A percentile compares a stretch with the other conserved stretches of the same genome.
Conservation (phyloP, 2,329 filamentous ascomycete genomes). For the Aureobasidium sp. region DNA sequence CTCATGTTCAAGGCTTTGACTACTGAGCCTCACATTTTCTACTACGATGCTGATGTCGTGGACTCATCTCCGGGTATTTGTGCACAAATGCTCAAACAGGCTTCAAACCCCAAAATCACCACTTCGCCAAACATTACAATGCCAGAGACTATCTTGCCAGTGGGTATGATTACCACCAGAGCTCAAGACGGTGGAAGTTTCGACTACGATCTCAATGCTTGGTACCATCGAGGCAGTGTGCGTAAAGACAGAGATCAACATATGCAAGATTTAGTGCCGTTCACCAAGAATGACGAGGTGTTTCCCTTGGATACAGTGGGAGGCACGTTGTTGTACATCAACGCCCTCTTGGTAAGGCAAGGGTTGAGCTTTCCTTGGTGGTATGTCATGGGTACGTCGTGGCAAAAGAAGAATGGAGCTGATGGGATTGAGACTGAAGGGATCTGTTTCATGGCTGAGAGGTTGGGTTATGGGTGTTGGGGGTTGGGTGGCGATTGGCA, state of each 20-base stretch:
- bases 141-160: background rate
- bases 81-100: slow-evolving; percentile 5
- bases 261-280: slow-evolving; percentile 26
- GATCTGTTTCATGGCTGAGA: slow-evolving; percentile 35
- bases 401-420: slow-evolving; percentile 36
- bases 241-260: background rate
- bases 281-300: slow-evolving; percentile 34
- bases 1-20: background rate
- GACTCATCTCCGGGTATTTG: background rate
- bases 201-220: slow-evolving; percentile 7
- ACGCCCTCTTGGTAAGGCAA: slow-evolving; percentile 35
- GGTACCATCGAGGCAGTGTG: background rate
- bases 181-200: background rate
- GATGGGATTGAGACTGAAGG: slow-evolving; percentile 44
- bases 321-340: slow-evolving; percentile 41
- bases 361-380: slow-evolving; percentile 40
- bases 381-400: slow-evolving; percentile 40
- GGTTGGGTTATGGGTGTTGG: background rate
- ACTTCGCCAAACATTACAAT: background rate
- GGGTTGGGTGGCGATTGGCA: slow-evolving; percentile 4
- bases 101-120: background rate
- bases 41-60: background rate
- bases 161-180: background rate
- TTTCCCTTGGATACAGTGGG: slow-evolving; percentile 41
- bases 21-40: slow-evolving; percentile 3